Percentiles rank a stretch among this genome's conserved stretches.
These are phyloP conservation scores for Botrytis pseudocinerea DNA, from an alignment of 2,329 filamentous ascomycete genomes.

Conservation along the genomic window DNA sequence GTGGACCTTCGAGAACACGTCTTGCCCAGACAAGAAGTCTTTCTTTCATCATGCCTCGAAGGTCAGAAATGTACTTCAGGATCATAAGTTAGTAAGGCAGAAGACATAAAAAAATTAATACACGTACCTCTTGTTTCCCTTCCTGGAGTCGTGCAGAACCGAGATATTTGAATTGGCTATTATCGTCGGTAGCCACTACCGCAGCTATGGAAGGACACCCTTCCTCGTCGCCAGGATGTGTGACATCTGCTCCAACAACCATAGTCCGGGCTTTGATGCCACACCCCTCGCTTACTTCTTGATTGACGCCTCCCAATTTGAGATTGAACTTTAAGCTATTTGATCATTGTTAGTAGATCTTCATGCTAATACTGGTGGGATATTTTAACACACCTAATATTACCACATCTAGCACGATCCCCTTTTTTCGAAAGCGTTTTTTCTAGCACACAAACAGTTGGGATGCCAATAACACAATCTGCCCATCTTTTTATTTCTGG, in stretches of 20 bases:
- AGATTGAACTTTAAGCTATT: slow-evolving; percentile 7
- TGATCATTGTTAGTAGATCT: background rate
- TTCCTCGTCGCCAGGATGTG: background rate
- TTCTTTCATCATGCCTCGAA: background rate
- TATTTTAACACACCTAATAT: background rate
- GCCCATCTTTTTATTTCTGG: background rate
- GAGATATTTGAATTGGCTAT: background rate
- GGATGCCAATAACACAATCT: background rate
- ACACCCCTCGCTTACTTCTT: background rate
- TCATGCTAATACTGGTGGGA: background rate
- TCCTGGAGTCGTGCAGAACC: background rate
- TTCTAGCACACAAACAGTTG: background rate
- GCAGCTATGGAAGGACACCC: background rate
- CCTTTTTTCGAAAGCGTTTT: no score
- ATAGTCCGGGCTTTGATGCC: background rate
- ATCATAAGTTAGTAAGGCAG: background rate
- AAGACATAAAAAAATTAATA: background rate
- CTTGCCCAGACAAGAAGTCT: background rate
- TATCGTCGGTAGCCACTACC: background rate
- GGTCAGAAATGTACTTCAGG: background rate
- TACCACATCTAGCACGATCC: background rate
- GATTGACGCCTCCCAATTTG: background rate
- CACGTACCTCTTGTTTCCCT: slow-evolving; percentile 1
- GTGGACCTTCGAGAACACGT: no score
- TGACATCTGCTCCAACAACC: slow-evolving; percentile 3